These are phyloP conservation scores for Reticulomyxa filosa DNA, from an alignment of 78 protist species.

Conservation along the genomic window DNA sequence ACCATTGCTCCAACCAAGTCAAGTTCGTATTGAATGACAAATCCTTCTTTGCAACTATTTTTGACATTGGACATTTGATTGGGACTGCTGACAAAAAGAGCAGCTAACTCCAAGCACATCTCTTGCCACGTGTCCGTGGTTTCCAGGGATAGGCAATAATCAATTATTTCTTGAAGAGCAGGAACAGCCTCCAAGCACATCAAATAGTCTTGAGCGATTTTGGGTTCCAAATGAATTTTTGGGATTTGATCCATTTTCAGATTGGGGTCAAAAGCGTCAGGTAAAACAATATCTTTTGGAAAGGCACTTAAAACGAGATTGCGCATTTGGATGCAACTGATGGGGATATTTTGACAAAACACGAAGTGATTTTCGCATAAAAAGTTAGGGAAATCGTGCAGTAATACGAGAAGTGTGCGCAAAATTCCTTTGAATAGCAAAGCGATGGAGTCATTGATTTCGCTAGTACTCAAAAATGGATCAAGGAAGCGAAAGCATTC, in stretches of 20 bases:
- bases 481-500: slow-evolving; percentile 55
- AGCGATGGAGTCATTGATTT: slow-evolving; percentile 46
- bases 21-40: slow-evolving; percentile 44
- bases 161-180: slow-evolving; percentile 34
- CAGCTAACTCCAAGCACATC: slow-evolving; percentile 6
- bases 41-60: background rate
- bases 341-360: slow-evolving; percentile 82
- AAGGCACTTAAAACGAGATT: slow-evolving; percentile 79
- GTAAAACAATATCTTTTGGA: slow-evolving; percentile 75
- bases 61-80: background rate
- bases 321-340: slow-evolving; percentile 75
- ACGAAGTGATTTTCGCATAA: slow-evolving; percentile 74
- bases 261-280: slow-evolving; percentile 87
- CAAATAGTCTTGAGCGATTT: slow-evolving; percentile 25
- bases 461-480: slow-evolving; percentile 45
- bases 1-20: slow-evolving; percentile 77
- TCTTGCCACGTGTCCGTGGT: slow-evolving; percentile 32
- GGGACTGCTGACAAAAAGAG: background rate
- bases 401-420: slow-evolving; percentile 43
- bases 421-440: slow-evolving; percentile 59
- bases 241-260: slow-evolving; percentile 68
- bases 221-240: slow-evolving; percentile 65
- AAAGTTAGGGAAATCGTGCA: slow-evolving; percentile 98
- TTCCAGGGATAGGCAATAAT: slow-evolving; percentile 32
- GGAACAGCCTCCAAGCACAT: slow-evolving; percentile 13